Conservation (phyloP, 2,329 filamentous ascomycete species). For the Beauveria varroae region DNA sequence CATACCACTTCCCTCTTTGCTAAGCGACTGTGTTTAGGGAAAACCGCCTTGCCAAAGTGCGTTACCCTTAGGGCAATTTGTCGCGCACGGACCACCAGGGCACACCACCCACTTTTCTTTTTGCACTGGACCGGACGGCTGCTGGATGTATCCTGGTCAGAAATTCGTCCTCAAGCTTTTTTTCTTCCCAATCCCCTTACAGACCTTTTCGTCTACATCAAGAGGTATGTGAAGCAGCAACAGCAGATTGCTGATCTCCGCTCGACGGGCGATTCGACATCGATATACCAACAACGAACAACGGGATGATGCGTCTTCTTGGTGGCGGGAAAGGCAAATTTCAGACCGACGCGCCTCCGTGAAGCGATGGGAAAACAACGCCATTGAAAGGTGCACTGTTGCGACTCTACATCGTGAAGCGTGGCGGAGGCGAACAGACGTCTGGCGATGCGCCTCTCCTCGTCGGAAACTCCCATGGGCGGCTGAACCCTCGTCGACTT, state of each 20-base stretch:
- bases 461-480: constrained; percentile 49
- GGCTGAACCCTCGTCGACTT: constrained; percentile 59
- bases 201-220: constrained; percentile 16
- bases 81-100: constrained; percentile 34
- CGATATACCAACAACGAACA: constrained; percentile 13
- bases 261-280: constrained; percentile 24
- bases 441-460: constrained; percentile 54
- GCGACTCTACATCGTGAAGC: not conserved
- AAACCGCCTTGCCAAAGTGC: not conserved
- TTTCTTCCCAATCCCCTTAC: constrained; percentile 9
- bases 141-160: not conserved
- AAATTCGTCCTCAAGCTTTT: constrained; percentile 5
- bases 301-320: constrained; percentile 36
- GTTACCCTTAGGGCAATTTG: constrained; percentile 35
- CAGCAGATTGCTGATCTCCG: constrained; percentile 10
- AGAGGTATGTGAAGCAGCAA: constrained; percentile 37
- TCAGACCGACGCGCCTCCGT: constrained; percentile 19
- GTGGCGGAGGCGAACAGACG: constrained; percentile 14
- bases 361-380: constrained; percentile 2
- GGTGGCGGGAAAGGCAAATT: constrained; percentile 58
- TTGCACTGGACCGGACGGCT: not conserved
- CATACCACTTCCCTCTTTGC: not conserved
- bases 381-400: constrained; percentile 6
- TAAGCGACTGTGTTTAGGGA: not conserved
- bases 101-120: constrained; percentile 25